phyloP scores from a whole-genome alignment of 352 stramenopile genomes.

The Peronosclerospora sorghi region DNA sequence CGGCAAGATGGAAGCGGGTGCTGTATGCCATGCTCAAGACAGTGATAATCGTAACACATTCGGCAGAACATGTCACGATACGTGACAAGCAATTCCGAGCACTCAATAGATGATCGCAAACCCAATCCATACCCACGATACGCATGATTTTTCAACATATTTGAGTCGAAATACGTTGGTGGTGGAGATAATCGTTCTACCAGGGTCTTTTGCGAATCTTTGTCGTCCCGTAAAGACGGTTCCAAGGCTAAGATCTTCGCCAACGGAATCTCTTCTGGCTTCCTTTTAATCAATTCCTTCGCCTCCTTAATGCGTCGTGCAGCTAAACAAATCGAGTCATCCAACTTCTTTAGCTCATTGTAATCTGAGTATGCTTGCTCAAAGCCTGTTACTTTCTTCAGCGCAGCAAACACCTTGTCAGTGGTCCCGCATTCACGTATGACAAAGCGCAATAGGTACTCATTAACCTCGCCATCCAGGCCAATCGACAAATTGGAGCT shows the following conservation, averaged over 20 bases:
- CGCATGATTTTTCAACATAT: slow-evolving; percentile 25
- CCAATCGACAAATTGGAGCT: slow-evolving; percentile 29
- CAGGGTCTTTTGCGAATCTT: slow-evolving; percentile 13
- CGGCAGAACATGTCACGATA: slow-evolving; percentile 89
- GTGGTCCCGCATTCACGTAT: slow-evolving; percentile 39
- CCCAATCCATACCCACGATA: slow-evolving; percentile 31
- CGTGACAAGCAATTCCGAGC: slow-evolving; percentile 65
- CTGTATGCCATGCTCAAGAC: slow-evolving; percentile 82
- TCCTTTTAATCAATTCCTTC: slow-evolving; percentile 23
- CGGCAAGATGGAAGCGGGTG: slow-evolving; percentile 48
- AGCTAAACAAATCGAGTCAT: slow-evolving; percentile 29
- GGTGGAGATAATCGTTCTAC: slow-evolving; percentile 33
- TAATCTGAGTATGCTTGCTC: slow-evolving; percentile 56
- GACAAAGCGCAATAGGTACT: slow-evolving; percentile 60
- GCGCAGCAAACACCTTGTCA: slow-evolving; percentile 44
- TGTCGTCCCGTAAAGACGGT: slow-evolving; percentile 12
- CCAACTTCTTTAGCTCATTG: slow-evolving; percentile 53
- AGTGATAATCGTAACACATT: slow-evolving; percentile 90
- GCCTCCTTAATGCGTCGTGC: slow-evolving; percentile 34
- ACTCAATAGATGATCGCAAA: slow-evolving; percentile 44
- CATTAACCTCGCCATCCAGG: slow-evolving; percentile 53
- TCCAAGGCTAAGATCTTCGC: slow-evolving; percentile 28
- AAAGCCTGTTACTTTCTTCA: slow-evolving; percentile 49
- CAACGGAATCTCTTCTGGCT: slow-evolving; percentile 14
- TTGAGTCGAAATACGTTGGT: slow-evolving; percentile 61